Base-by-base conservation (phyloP, 116 monocot genomes). In the Papilionanthe hybrid region DNA sequence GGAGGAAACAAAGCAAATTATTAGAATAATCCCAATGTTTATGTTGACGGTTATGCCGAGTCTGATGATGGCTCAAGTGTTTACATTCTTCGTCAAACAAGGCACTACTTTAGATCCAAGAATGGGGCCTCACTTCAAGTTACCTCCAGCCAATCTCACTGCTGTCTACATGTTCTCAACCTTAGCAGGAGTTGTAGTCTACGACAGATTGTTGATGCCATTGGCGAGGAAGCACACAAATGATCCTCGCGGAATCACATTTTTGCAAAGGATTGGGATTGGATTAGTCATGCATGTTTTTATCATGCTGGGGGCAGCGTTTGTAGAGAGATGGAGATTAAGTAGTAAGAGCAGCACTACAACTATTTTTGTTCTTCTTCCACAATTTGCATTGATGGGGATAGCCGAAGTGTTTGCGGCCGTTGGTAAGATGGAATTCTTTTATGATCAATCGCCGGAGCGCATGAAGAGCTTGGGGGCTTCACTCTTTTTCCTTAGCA, bases 81-180 rank as follows among this genome's bases (percentile, higher is more conserved):
- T 23, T 32, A 87, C 84, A 19, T 72, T 87, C 49, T 87, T 81
- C 65, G 18, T 83, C 60, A 83, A 83, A 22, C 83, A 83, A 75
- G 83, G 83, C 1, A 75, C n/a, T 1, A 79, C 79, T 7, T 66
- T 84, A 9, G 79, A 84, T 67, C 79, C 75, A 1, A 76, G 79
- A 41, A 37, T 84, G 79, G 84, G 84, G 15, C 76, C 84, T 3
- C 84, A 76, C 75, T 84, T 84, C 55, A 10, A 79, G 13, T 76
- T 84, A 45, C 79, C 84, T 25, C 49, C 84, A 2, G 84, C 55
- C 4, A 79, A 75, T 75, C 84, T 84, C 9, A 23, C 75, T 0
- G 47, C 84, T 0, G 75, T 79, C 11, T 75, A 73, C 47, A 75
- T 75, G 0, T 65, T 84, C 79, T 66, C 73, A 18, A 76, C 75